Base-by-base conservation (phyloP, 768 basidiomycete species). In the Rhizopogon rudus region DNA sequence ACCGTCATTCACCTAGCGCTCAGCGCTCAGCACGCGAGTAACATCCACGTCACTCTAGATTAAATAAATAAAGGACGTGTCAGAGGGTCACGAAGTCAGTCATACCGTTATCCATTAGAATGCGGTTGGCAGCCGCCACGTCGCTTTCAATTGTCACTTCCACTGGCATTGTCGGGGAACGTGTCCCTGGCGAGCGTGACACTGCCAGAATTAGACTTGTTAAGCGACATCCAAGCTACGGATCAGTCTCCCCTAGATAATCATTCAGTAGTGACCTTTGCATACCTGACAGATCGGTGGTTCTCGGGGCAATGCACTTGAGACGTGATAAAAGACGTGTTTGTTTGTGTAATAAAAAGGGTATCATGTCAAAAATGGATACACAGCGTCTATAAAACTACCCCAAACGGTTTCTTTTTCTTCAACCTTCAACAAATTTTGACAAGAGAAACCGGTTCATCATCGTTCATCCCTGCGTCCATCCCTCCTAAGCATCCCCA, bases 381-480 rank as follows among this genome's bases (percentile, higher is more conserved):
- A 9, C 31, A 33, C 63, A 55, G 58, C 60, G 63, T 62, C 48
- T 49, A 37, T 37, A 49, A 49, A 49, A 37, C 14, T 37, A 20
- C 59, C 59, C 53, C 53, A 56, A 51, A 14, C 52, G 57, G 61
- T 62, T 67, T 60, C 72, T 77, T 82, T 80, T 79, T 78, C 75
- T 78, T 74, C 76, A 84, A 87, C 88, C 85, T 80, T 74, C 87
- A 88, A 88, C 83, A 89, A 37, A 33, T 48, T 49, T 87, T 85
- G 82, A 78, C 80, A 83, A 73, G 81, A 84, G 80, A 83, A 86
- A 86, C 84, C 84, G 87, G 87, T 90, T 89, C 87, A 89, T 72
- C 80, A 73, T 59, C 55, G 82, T 81, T 81, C 83, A 83, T 76
- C 74, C 71, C 73, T 73, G 60, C 55, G 72, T 73, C 75, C 74